These are phyloP conservation scores for Erysimum cheiranthoides DNA, from an alignment of 345 rosid genomes.

Conservation along the genomic window DNA sequence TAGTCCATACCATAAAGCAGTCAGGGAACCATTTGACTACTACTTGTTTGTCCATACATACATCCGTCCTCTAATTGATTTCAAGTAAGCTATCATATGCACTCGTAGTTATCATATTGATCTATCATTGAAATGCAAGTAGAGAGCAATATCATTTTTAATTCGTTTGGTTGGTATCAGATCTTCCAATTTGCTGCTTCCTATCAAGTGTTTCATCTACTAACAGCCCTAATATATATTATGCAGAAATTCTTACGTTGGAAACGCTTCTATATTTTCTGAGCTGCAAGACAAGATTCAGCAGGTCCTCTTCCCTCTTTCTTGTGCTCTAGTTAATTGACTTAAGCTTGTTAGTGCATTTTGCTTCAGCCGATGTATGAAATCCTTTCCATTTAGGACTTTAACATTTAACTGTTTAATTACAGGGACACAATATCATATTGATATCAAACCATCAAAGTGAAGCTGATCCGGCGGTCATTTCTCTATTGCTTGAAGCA, in stretches of 20 bases:
- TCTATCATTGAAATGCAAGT: neutral
- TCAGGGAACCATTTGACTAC: slow-evolving; percentile 94
- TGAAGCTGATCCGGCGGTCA: slow-evolving; percentile 96
- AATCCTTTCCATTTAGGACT: slow-evolving; percentile 1
- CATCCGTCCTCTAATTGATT: slow-evolving; percentile 83
- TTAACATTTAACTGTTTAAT: slow-evolving; percentile 31
- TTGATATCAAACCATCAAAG: slow-evolving; percentile 97
- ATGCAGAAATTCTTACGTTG: slow-evolving; percentile 85
- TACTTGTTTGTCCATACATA: slow-evolving; percentile 92
- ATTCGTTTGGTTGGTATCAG: slow-evolving; percentile 15
- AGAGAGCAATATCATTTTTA: neutral
- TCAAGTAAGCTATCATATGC: slow-evolving; percentile 63
- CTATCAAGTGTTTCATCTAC: slow-evolving; percentile 18
- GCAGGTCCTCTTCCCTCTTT: slow-evolving; percentile 56
- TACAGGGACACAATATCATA: slow-evolving; percentile 89
- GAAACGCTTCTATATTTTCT: slow-evolving; percentile 68
- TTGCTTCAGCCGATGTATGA: slow-evolving; percentile 26
- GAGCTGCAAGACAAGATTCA: slow-evolving; percentile 78
- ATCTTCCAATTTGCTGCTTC: slow-evolving; percentile 28
- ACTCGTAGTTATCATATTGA: slow-evolving; percentile 4
- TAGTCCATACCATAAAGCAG: slow-evolving; percentile 79
- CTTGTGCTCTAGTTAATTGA: neutral
- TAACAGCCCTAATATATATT: slow-evolving; percentile 16
- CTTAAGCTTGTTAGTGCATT: slow-evolving; percentile 5
- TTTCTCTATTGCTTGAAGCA: slow-evolving; percentile 84